A percentile compares a stretch with the other conserved stretches of the same genome.
Evolutionary conservation across 2,329 filamentous ascomycete species (phyloP).

Genomic region (Colletotrichum tamarilloi): DNA sequence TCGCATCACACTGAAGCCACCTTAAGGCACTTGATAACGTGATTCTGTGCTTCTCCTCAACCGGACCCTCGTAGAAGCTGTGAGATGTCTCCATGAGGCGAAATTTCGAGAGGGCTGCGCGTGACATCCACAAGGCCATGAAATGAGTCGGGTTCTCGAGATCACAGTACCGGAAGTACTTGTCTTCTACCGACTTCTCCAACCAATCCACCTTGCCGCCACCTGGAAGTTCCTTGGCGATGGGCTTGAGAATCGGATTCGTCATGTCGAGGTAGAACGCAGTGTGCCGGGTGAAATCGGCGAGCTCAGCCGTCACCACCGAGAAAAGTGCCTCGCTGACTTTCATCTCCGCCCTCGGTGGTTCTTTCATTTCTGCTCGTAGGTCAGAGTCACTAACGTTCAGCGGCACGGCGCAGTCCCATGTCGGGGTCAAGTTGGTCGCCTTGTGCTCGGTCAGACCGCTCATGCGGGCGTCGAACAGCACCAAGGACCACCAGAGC

Average conservation of each 20-base stretch:
- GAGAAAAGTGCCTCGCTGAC: constrained; percentile 47
- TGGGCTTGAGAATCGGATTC: neutral
- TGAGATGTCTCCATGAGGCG: neutral
- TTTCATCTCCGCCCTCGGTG: constrained; percentile 41
- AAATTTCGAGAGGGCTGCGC: neutral
- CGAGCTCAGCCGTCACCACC: neutral
- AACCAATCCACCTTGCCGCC: neutral
- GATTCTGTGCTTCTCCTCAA: neutral
- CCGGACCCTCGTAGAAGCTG: neutral
- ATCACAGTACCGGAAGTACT: neutral
- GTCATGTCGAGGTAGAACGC: neutral
- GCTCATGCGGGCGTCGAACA: constrained; percentile 67
- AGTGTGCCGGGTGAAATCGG: neutral
- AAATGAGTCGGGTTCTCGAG: neutral
- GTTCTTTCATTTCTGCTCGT: constrained; percentile 50
- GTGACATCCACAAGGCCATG: neutral
- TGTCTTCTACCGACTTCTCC: neutral
- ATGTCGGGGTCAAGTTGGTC: constrained; percentile 45
- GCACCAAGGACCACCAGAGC: constrained; percentile 70
- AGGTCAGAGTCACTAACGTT: constrained; percentile 61
- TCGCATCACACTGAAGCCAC: neutral
- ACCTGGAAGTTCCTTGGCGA: neutral
- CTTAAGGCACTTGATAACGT: neutral
- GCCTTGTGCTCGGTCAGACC: constrained; percentile 58
- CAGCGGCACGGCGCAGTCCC: constrained; percentile 55